These are phyloP conservation scores for Aquanectria penicillioides DNA, from an alignment of 2,329 filamentous ascomycete species.

Conservation along the genomic window DNA sequence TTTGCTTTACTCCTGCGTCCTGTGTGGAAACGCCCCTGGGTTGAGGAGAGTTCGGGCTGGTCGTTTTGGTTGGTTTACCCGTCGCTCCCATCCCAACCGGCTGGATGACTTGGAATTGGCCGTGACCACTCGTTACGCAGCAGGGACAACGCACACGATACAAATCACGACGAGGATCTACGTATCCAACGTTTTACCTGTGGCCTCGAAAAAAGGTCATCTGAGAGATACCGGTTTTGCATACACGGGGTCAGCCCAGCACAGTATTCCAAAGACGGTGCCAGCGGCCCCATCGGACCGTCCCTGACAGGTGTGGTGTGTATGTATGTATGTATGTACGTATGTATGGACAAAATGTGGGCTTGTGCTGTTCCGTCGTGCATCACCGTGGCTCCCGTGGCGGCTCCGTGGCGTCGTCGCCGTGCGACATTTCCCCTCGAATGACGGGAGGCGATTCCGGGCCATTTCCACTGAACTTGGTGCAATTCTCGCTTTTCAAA, in stretches of 20 bases:
- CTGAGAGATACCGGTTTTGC: too few relatives aligned
- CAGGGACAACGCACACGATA: conserved; percentile 22
- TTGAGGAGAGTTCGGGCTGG: too few relatives aligned
- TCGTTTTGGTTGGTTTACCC: too few relatives aligned
- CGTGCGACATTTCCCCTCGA: too few relatives aligned
- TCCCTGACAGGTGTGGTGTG: conserved; percentile 1
- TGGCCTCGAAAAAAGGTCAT: conserved; percentile 4
- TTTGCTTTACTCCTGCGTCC: neutral
- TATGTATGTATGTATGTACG: too few relatives aligned
- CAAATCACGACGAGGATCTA: conserved; percentile 3
- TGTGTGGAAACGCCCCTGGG: neutral
- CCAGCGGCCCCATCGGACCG: neutral
- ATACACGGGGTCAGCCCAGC: neutral
- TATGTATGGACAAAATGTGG: too few relatives aligned
- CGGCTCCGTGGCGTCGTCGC: conserved; percentile 8
- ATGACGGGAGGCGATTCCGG: neutral
- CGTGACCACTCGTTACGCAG: conserved; percentile 12
- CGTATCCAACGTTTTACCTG: neutral
- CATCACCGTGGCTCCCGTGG: conserved; percentile 4
- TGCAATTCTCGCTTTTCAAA: conserved; percentile 4
- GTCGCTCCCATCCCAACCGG: too few relatives aligned
- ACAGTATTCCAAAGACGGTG: neutral
- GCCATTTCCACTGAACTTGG: neutral
- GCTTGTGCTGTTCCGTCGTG: conserved; percentile 1
- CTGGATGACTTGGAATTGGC: conserved; percentile 5